Evolutionary conservation across 306 rosid genomes (phyloP), one percentile per base, ranked within the genome.

Genomic region (Quercus suber): DNA sequence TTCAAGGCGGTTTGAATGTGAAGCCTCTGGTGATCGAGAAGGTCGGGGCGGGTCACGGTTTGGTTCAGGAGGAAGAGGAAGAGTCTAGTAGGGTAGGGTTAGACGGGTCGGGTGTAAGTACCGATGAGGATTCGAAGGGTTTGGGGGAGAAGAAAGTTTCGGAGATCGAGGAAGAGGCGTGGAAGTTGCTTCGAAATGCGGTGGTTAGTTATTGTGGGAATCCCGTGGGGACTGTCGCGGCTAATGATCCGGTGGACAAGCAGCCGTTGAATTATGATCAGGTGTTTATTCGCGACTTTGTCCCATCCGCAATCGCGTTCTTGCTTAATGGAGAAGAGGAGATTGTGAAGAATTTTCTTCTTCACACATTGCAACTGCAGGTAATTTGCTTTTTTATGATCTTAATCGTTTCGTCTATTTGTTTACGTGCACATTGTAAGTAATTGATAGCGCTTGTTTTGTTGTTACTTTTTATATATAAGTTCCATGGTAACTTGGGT

Each of bases 191-290:
- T 71, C 89, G 76, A 69, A 85, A 77, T 76, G 84, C 96, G 1
- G 84, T 94, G 64, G 94, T 92, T 55, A 88, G 81, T 51, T 94
- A 92, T 75, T 90, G 96, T 80, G 96, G 96, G 72, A 85, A 76
- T 86, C 96, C 97, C 0, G 90, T 90, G 76, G 98, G 98, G 70
- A 94, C 98, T 60, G 86, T 94, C 78, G 98, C 98, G n/a, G 96
- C 98, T 12, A 89, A 84, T 69, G 96, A 92, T 84, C 80, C 89
- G 1, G 90, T 78, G 5, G 98, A 89, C 77, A 85, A 88, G 69
- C 89, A 90, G 23, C 89, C 97, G 15, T 81, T 92, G 75, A 94
- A 94, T 71, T 94, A 94, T 60, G 98, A 92, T 78, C 98, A 94
- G 87, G 97, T 94, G 64, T 94, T 94, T 45, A 80, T 94, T 76